Conservation (phyloP, 352 stramenopile species). For the Globisporangium spinosum region DNA sequence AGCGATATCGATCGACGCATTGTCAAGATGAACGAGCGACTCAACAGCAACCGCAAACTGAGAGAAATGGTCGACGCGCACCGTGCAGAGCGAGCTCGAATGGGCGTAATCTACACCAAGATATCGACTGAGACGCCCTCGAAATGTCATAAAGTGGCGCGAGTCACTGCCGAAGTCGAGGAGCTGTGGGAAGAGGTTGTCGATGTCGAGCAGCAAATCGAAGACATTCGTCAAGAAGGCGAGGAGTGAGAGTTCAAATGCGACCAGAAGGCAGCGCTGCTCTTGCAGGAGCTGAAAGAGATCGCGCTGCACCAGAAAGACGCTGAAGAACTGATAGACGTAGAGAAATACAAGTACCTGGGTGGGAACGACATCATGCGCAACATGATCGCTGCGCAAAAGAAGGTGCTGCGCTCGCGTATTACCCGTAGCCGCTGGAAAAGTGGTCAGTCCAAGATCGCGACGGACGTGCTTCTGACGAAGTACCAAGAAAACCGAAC, state of each 20-base stretch:
- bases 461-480: slow-evolving; percentile 56
- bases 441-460: slow-evolving; percentile 57
- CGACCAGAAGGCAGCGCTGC: slow-evolving; percentile 39
- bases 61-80: slow-evolving; percentile 63
- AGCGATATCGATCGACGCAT: slow-evolving; percentile 78
- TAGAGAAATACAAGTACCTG: slow-evolving; percentile 65
- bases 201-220: slow-evolving; percentile 52
- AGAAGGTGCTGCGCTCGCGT: slow-evolving; percentile 48
- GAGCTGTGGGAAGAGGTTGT: slow-evolving; percentile 54
- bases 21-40: slow-evolving; percentile 81
- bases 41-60: slow-evolving; percentile 63
- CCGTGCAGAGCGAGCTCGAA: slow-evolving; percentile 59
- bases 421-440: slow-evolving; percentile 68
- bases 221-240: slow-evolving; percentile 47
- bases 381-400: slow-evolving; percentile 40
- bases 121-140: slow-evolving; percentile 56
- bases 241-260: slow-evolving; percentile 64
- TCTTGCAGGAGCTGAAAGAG: slow-evolving; percentile 71
- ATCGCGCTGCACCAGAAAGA: slow-evolving; percentile 58
- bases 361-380: slow-evolving; percentile 73
- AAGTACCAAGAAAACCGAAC: slow-evolving; percentile 81
- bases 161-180: slow-evolving; percentile 44
- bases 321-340: slow-evolving; percentile 42
- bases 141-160: slow-evolving; percentile 50
- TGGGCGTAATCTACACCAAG: slow-evolving; percentile 76